Evolutionary conservation across 2,329 filamentous ascomycete species (phyloP).

Genomic region (Talaromyces sp.): DNA sequence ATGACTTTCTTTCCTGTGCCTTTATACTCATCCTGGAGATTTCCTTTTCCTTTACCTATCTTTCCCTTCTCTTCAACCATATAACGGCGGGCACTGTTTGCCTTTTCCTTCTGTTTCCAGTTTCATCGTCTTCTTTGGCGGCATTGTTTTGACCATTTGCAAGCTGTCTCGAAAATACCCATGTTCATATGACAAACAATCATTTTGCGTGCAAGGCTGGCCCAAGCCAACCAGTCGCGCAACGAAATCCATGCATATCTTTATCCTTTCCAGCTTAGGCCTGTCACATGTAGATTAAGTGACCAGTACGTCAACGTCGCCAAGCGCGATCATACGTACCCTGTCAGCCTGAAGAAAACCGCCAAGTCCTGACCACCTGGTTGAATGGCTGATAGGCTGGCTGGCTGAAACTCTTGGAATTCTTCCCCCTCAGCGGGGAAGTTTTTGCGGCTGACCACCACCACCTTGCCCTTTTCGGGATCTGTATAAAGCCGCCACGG

Average conservation of each 20-base stretch:
- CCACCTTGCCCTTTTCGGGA: slow-evolving; percentile 10
- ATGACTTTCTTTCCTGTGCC: neutral
- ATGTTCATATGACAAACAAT: slow-evolving; percentile 16
- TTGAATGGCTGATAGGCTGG: neutral
- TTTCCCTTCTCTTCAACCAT: slow-evolving; percentile 19
- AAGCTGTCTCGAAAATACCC: slow-evolving; percentile 20
- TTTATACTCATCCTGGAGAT: slow-evolving; percentile 6
- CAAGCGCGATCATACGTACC: neutral
- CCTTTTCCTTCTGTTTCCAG: slow-evolving; percentile 15
- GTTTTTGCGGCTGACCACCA: slow-evolving; percentile 11
- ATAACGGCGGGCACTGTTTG: slow-evolving; percentile 20
- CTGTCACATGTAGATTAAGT: neutral
- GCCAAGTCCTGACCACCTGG: neutral
- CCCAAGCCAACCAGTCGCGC: neutral
- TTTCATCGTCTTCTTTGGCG: slow-evolving; percentile 23
- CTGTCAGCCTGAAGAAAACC: neutral
- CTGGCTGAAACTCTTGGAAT: neutral
- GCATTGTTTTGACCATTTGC: slow-evolving; percentile 23
- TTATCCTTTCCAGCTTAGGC: neutral
- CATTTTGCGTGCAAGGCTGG: neutral
- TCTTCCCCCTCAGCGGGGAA: slow-evolving; percentile 1
- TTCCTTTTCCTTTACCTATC: slow-evolving; percentile 15
- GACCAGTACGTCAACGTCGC: neutral
- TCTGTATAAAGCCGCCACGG: neutral
- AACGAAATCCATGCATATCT: neutral